Base-by-base conservation (phyloP, 202 grass and related monocot species). In the Digitaria exilis region DNA sequence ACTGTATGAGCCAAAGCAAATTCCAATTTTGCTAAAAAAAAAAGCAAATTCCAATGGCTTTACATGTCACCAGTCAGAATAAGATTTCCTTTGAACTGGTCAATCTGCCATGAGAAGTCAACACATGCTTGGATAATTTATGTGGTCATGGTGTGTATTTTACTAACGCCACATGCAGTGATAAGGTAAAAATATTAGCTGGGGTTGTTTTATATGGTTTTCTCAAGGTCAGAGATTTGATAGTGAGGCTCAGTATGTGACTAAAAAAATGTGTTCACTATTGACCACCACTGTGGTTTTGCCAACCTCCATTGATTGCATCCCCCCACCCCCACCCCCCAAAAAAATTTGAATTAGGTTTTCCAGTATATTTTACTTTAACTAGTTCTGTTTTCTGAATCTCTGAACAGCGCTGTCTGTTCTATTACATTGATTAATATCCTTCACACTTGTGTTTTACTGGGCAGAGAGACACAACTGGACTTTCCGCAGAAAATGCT, bases 401-500 rank as follows among this genome's bases (percentile, higher is more conserved):
- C 50, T 66, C 24, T 74, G 9, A 55, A 3, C 50, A 48, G 34
- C 15, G 45, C 14, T 71, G 6, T 69, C 10, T 45, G 61, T 62
- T 90, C 7, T 61, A 63, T 76, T 43, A 8, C 71, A 18, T 80
- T 80, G 75, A 49, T 76, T 66, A 37, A 84, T 87, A 76, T 84
- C 0, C 28, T 84, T 71, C 54, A 70, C 73, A 19, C 9, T 11
- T 84, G 63, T 71, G 48, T 77, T 88, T 80, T 85, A 31, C 32
- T 91, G 51, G 52, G 52, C 92, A 99, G 96, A 96, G 91, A 84
- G 96, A 99, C 61, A 99, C 93, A 81, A 94, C 89, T 29, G 96
- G 96, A 78, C 86, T 99, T 83, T 96, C 93, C 39, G 81, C 93
- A 61, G 96, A 99, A 88, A 99, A 99, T 69, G 77, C 91, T 65